Evolutionary conservation across 495 filamentous ascomycete species (phyloP).

Genomic region (Neurospora sp.): DNA sequence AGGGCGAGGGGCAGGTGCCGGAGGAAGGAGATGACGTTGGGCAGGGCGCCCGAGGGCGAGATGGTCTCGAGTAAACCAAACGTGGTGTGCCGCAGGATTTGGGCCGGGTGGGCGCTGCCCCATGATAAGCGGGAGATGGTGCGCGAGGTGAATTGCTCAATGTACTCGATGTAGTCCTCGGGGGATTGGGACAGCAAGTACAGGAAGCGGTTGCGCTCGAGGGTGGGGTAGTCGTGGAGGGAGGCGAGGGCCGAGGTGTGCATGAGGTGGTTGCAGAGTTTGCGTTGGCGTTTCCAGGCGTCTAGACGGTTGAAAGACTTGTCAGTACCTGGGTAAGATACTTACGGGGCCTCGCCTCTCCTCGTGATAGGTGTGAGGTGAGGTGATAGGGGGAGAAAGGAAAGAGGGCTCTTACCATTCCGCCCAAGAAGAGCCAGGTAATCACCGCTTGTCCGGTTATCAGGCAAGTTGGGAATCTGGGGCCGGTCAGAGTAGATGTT

Average conservation of each 20-base stretch:
- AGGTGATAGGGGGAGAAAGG: neutral
- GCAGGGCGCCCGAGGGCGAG: constrained; percentile 44
- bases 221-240: constrained; percentile 41
- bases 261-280: constrained; percentile 50
- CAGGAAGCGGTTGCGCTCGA: constrained; percentile 45
- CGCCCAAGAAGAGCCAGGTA: constrained; percentile 45
- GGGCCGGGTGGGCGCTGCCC: constrained; percentile 39
- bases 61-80: constrained; percentile 49
- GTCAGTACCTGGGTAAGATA: neutral
- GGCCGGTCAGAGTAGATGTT: constrained; percentile 55
- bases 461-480: constrained; percentile 39
- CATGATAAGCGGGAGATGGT: constrained; percentile 50
- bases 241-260: constrained; percentile 28
- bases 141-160: constrained; percentile 51
- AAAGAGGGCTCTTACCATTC: constrained; percentile 28
- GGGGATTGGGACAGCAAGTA: constrained; percentile 31
- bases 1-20: constrained; percentile 30
- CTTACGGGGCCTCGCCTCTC: neutral
- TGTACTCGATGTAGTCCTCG: constrained; percentile 39
- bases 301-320: constrained; percentile 18
- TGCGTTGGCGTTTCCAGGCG: constrained; percentile 49
- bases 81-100: constrained; percentile 43
- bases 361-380: neutral
- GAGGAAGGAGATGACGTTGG: constrained; percentile 38
- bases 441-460: constrained; percentile 45